Percentiles rank a stretch among this genome's conserved stretches.
These are phyloP conservation scores for Ustilago curta DNA, from an alignment of 1,284 basidiomycete genomes.

Conservation along the genomic window DNA sequence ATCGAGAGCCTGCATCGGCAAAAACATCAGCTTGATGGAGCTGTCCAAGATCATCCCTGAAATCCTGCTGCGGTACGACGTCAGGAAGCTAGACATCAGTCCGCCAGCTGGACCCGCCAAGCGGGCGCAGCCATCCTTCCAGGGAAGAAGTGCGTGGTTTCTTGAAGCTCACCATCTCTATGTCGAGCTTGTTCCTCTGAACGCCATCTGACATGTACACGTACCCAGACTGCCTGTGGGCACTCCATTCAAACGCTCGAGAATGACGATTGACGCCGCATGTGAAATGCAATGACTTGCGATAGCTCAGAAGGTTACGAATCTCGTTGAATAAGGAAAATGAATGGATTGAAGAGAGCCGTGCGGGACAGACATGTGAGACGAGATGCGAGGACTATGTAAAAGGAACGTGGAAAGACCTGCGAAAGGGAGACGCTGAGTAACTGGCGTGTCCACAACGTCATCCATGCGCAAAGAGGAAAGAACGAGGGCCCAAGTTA, in stretches of 20 bases:
- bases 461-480: neutral
- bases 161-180: slow-evolving; percentile 47
- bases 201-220: slow-evolving; percentile 8
- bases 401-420: no score
- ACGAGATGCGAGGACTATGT: neutral
- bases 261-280: neutral
- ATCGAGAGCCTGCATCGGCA: slow-evolving; percentile 59
- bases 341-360: no score
- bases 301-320: neutral
- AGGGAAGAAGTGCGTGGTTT: slow-evolving; percentile 47
- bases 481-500: neutral
- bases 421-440: no score
- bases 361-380: neutral
- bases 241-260: neutral
- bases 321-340: no score
- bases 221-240: neutral
- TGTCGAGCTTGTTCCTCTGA: slow-evolving; percentile 39
- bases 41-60: slow-evolving; percentile 60
- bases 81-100: slow-evolving; percentile 33
- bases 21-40: slow-evolving; percentile 65
- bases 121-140: slow-evolving; percentile 21
- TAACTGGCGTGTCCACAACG: no score
- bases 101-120: neutral
- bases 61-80: slow-evolving; percentile 53
- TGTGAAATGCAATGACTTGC: neutral